Base-by-base conservation (phyloP, 148 eudicot genomes). In the Chenopodium formosanum region DNA sequence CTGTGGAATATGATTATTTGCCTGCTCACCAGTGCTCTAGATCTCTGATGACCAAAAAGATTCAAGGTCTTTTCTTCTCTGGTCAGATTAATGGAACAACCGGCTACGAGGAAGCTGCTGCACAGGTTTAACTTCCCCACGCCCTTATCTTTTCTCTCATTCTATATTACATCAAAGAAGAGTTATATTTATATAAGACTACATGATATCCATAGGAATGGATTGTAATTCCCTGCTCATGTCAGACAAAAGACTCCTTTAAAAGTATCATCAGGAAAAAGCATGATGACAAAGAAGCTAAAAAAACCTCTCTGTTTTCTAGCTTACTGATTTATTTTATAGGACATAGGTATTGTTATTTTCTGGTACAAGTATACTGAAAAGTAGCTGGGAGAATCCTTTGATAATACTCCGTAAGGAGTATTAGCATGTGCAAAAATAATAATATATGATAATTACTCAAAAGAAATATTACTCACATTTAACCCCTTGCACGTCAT, bases 61-160 rank as follows among this genome's bases (percentile, higher is more conserved):
- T 96, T 76, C 95, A 92, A 83, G 99, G 99, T 29, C 97, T 96
- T 82, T 96, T 96, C 88, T 94, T 96, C 88, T 96, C 99, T 86
- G 99, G 99, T 85, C 99, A 96, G 85, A 94, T 96, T 76, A 96
- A 96, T 82, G 99, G 98, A 81, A 96, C 99, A 82, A 96, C 99
- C 50, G 99, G 99, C 79, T 96, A 96, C 70, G 99, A 96, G 88
- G 99, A 96, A 90, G 99, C 99, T 84, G 98, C 99, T 78, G 94
- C 99, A 9, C 99, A 96, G 99, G 99, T 96, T 69, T 86, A 58
- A 62, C 52, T 32, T 48, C 11, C 12, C 64, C 64, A 22, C 77
- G 23, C 48, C 70, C 72, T 17, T 77, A 19, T 62, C 69, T 78
- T 40, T 71, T 37, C 27, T 74, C 71, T 20, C 75, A 6, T 48